phyloP scores from a whole-genome alignment of 306 rosid species.

The Senna siamea region DNA sequence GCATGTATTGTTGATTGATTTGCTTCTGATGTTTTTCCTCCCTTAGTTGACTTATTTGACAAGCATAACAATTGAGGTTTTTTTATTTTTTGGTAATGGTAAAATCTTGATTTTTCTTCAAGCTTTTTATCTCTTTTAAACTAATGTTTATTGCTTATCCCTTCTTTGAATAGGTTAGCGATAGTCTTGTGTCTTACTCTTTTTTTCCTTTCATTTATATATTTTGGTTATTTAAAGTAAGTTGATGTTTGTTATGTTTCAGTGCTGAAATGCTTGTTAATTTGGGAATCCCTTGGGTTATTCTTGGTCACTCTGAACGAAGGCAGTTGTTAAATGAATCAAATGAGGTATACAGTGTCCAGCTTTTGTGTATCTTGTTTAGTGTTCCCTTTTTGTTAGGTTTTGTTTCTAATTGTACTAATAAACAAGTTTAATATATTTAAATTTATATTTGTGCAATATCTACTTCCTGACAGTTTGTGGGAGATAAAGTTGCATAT shows the following conservation, averaged over 20 bases:
- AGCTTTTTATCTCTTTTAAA: slow-evolving; percentile 7
- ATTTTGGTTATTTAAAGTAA: neutral
- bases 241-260: slow-evolving; percentile 13
- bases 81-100: neutral
- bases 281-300: slow-evolving; percentile 76
- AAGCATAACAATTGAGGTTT: neutral
- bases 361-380: slow-evolving; percentile 5
- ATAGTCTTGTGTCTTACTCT: neutral
- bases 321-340: slow-evolving; percentile 68
- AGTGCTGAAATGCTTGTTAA: slow-evolving; percentile 86
- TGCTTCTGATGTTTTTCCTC: neutral
- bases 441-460: neutral
- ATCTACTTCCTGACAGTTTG: slow-evolving; percentile 57
- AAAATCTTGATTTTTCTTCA: slow-evolving; percentile 3
- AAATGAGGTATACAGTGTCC: slow-evolving; percentile 59
- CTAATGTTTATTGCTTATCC: neutral
- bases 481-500: slow-evolving; percentile 82
- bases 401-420: slow-evolving; percentile 13
- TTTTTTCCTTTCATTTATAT: neutral
- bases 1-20: too few species aligned
- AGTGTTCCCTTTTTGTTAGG: neutral
- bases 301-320: slow-evolving; percentile 84
- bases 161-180: neutral
- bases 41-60: slow-evolving; percentile 22
- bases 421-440: neutral